Conservation (phyloP, 164 flowering plant genomes). For the Saururus chinensis region DNA sequence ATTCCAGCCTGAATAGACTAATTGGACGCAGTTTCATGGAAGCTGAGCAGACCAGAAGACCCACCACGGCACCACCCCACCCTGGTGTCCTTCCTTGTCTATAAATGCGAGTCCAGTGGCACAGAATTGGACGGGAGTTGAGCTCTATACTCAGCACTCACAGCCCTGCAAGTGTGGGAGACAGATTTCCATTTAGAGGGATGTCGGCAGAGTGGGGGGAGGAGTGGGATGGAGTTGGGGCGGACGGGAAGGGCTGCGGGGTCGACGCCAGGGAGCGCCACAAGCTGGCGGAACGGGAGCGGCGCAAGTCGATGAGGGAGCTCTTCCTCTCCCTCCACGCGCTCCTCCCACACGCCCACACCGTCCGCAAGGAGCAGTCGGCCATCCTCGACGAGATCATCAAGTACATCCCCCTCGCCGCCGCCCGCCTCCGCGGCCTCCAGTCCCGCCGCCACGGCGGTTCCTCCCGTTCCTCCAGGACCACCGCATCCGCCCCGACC, state of each 20-base stretch:
- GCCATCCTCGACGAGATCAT: conserved; percentile 27
- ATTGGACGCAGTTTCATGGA: too few relatives aligned
- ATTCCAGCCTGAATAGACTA: too few relatives aligned
- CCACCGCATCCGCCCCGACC: neutral
- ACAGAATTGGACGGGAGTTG: neutral
- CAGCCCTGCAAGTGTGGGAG: neutral
- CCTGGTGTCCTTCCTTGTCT: too few relatives aligned
- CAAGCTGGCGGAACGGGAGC: conserved; percentile 22
- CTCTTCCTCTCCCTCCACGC: conserved; percentile 23
- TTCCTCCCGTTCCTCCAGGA: neutral
- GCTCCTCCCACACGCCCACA: conserved; percentile 21
- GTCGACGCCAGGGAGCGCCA: conserved; percentile 19
- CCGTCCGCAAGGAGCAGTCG: conserved; percentile 27
- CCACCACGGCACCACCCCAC: too few relatives aligned
- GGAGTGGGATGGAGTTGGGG: conserved; percentile 7
- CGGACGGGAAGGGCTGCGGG: conserved; percentile 3
- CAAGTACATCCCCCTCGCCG: conserved; percentile 24
- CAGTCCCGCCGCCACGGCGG: conserved; percentile 3
- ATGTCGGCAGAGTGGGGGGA: conserved; percentile 13
- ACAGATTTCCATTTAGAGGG: too few relatives aligned
- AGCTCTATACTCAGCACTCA: neutral
- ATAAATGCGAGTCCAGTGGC: too few relatives aligned
- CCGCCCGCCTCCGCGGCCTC: conserved; percentile 21
- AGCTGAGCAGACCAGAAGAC: too few relatives aligned
- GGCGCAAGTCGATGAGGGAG: conserved; percentile 24